These are phyloP conservation scores for Penicillium polonicum DNA, from an alignment of 2,329 filamentous ascomycete species.

Conservation along the genomic window DNA sequence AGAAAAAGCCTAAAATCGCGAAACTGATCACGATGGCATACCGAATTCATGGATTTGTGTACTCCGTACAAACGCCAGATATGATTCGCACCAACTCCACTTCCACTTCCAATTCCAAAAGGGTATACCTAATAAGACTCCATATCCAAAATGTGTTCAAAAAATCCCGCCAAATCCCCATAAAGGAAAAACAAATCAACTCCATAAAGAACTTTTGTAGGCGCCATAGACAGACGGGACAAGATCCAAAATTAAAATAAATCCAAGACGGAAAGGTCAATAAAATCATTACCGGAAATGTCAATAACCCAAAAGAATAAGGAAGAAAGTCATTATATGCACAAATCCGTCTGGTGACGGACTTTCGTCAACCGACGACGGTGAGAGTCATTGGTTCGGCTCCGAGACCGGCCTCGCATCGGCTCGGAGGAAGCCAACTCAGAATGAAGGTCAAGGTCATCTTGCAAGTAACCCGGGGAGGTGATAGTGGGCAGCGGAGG, in stretches of 20 bases:
- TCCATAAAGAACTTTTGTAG: constrained; percentile 8
- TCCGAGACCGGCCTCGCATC: constrained; percentile 26
- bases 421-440: constrained; percentile 10
- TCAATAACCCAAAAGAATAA: constrained; percentile 15
- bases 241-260: not conserved
- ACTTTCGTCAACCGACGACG: constrained; percentile 20
- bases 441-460: not conserved
- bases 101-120: constrained; percentile 13
- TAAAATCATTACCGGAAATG: not conserved
- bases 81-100: constrained; percentile 4
- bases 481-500: constrained; percentile 23
- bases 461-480: constrained; percentile 16
- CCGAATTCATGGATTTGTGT: constrained; percentile 5
- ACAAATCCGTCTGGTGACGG: constrained; percentile 13
- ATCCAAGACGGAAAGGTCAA: not conserved
- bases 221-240: not conserved
- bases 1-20: not conserved
- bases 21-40: not conserved
- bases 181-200: not conserved
- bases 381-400: constrained; percentile 25
- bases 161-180: constrained; percentile 1
- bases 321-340: constrained; percentile 16
- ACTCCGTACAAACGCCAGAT: constrained; percentile 11
- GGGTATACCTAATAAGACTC: constrained; percentile 24
- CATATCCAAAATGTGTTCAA: not conserved